Conservation (phyloP, 257 asterid genomes). For the Anisodus tanguticus region DNA sequence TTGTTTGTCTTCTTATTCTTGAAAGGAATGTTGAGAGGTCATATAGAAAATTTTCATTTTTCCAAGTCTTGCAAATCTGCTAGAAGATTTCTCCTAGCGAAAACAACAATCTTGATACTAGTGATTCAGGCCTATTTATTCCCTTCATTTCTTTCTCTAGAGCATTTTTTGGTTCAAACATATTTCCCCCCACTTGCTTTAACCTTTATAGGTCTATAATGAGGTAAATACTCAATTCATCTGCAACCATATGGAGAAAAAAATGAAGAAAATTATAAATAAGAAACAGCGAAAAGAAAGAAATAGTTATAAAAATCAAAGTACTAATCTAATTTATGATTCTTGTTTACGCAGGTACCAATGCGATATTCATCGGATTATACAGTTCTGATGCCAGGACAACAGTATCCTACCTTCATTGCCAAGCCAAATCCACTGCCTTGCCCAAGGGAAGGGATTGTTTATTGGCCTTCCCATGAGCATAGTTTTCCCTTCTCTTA, state of each 20-base stretch:
- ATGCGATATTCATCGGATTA: slow-evolving; percentile 55
- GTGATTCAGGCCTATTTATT: no score
- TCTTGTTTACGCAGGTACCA: slow-evolving; percentile 49
- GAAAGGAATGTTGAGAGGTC: not conserved
- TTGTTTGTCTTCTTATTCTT: not conserved
- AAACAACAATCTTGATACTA: no score
- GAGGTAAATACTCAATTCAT: not conserved
- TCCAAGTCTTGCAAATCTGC: not conserved
- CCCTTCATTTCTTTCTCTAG: no score
- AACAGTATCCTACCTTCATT: slow-evolving; percentile 75
- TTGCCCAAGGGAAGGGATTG: slow-evolving; percentile 66
- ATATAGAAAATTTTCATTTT: not conserved
- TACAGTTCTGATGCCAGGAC: slow-evolving; percentile 91
- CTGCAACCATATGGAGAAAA: not conserved
- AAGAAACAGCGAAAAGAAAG: not conserved
- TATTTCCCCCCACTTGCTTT: not conserved
- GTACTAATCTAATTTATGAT: not conserved
- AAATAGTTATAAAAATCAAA: not conserved
- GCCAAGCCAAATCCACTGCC: slow-evolving; percentile 86
- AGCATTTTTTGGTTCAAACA: not conserved
- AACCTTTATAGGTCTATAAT: not conserved
- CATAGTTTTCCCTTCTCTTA: slow-evolving; percentile 39
- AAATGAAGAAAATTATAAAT: not conserved
- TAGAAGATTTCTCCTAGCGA: not conserved
- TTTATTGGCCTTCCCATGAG: slow-evolving; percentile 61